Base-by-base conservation (phyloP, 1,139 yeast species). In the Candida sp. region DNA sequence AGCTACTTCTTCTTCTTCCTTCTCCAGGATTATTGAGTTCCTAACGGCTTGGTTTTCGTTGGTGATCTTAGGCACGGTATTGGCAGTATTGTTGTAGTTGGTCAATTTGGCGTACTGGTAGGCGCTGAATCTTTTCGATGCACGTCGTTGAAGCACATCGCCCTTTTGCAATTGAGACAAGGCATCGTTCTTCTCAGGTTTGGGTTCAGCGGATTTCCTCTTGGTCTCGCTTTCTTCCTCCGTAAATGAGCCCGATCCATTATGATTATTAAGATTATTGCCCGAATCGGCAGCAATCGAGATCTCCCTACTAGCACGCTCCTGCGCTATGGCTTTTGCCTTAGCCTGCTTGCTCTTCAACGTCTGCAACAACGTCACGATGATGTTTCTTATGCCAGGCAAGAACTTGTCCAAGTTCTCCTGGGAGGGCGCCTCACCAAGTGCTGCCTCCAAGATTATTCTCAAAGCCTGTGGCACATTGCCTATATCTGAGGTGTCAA, bases 91-190 rank as follows among this genome's bases (percentile, higher is more conserved):
- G 77, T 72, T 30, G 57, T 72, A 76, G 57, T 83, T 85, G 0
- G 92, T 78, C 26, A 90, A 77, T 60, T 88, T 90, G 1, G 96
- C 93, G 69, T 88, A 89, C 63, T 94, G 98, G 57, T 92, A 94
- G 0, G 98, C 97, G 27, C 97, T 90, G 63, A 88, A 94, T 53
- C 99, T 74, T 58, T 91, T 83, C 0, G 98, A 92, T 0, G 99
- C 99, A 54, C 98, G 81, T 57, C 99, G 80, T 69, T 89, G 96
- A 43, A 94, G 71, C 1, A 89, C 88, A 52, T 88, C 90, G 2
- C 93, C 90, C 45, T 86, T 84, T 61, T 92, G 97, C 23, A 93
- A 75, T 58, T 90, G 91, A 0, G 85, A 77, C 28, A 92, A 72
- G 0, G 97, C 92, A 58, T 85, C 88, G 41, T 59, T 65, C 31